These are phyloP conservation scores for Cymbopogon citratus DNA, from an alignment of 176 grass and related monocot genomes.

Conservation along the genomic window DNA sequence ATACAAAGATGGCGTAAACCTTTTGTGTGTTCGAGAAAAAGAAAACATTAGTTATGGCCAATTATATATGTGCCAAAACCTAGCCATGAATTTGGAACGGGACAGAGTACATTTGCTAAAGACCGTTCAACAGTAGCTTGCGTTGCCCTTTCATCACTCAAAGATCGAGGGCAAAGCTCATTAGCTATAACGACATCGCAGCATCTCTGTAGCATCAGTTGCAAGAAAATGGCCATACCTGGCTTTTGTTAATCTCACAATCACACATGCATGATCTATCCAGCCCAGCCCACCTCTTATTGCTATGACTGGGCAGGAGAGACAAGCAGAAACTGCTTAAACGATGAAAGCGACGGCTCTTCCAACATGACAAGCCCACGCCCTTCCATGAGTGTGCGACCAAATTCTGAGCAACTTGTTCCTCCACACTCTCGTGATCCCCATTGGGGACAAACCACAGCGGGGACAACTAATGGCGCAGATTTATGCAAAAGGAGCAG, in stretches of 20 bases:
- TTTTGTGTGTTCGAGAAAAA: no score
- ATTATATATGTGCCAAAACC: neutral
- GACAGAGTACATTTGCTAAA: neutral
- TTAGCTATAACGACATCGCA: constrained; percentile 17
- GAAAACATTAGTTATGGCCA: neutral
- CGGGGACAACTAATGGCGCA: constrained; percentile 33
- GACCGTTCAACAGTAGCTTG: neutral
- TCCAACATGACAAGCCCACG: constrained; percentile 40
- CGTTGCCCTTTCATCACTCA: neutral
- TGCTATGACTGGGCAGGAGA: constrained; percentile 6
- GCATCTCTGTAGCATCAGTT: constrained; percentile 17
- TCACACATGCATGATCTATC: neutral
- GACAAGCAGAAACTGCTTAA: constrained; percentile 38
- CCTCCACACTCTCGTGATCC: constrained; percentile 56
- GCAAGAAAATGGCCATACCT: neutral
- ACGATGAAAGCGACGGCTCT: constrained; percentile 33
- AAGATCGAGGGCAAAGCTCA: constrained; percentile 14
- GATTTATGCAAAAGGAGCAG: constrained; percentile 25
- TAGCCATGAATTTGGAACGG: neutral
- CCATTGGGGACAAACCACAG: constrained; percentile 26
- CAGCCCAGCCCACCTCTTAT: neutral
- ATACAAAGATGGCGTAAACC: no score
- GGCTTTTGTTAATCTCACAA: neutral
- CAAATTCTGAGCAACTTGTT: constrained; percentile 61
- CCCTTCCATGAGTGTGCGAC: constrained; percentile 35